A percentile compares a stretch with the other conserved stretches of the same genome.
phyloP scores from a whole-genome alignment of 2,329 filamentous ascomycete species.

The Cadophora malorum region DNA sequence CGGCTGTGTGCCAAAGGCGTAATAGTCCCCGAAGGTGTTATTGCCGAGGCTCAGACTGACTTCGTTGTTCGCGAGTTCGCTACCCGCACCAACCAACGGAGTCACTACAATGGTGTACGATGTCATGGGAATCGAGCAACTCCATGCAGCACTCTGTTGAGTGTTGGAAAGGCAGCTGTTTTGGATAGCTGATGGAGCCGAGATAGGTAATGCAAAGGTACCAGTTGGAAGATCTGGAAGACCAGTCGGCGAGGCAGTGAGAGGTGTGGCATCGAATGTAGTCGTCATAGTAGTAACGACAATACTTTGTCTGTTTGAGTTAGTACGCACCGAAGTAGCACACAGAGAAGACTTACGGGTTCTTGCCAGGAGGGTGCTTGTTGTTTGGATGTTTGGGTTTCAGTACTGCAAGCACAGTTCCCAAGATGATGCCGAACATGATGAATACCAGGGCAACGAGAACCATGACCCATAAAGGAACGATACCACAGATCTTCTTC shows the following conservation, averaged over 20 bases:
- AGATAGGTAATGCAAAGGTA: conserved; percentile 58
- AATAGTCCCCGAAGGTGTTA: conserved; percentile 47
- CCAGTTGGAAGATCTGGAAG: conserved; percentile 62
- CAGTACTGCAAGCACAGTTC: conserved; percentile 46
- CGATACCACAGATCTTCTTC: conserved; percentile 62
- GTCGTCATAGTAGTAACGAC: conserved; percentile 45
- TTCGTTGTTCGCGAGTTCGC: conserved; percentile 43
- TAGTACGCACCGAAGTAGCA: neutral
- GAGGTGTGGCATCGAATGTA: conserved; percentile 57
- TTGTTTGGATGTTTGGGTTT: conserved; percentile 33
- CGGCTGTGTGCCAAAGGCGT: conserved; percentile 68
- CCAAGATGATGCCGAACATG: conserved; percentile 64
- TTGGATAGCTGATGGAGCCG: conserved; percentile 56
- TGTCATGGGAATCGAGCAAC: conserved; percentile 57
- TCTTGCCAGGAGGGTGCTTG: conserved; percentile 11
- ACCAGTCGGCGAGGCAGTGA: conserved; percentile 57
- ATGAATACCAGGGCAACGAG: conserved; percentile 59
- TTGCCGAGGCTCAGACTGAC: conserved; percentile 48
- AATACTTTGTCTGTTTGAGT: conserved; percentile 29
- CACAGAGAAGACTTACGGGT: conserved; percentile 34
- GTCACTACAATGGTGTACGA: conserved; percentile 37
- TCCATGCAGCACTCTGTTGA: conserved; percentile 65
- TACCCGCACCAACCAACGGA: conserved; percentile 25
- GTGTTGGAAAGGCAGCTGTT: conserved; percentile 64
- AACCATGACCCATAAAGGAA: conserved; percentile 67